phyloP scores from a whole-genome alignment of 768 basidiomycete genomes.

The Lactarius deliciosus region DNA sequence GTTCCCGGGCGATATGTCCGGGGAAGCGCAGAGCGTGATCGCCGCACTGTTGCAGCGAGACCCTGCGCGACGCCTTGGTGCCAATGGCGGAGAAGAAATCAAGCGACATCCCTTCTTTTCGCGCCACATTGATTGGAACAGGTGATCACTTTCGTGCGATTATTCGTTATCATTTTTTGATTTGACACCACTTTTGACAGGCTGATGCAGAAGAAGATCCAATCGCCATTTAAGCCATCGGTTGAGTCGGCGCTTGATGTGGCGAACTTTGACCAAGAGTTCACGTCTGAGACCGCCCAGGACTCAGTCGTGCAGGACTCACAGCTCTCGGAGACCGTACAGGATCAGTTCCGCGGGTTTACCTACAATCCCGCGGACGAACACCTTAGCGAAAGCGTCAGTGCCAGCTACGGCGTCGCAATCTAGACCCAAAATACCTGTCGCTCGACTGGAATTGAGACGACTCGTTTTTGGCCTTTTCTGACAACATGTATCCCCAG shows the following conservation, averaged over 20 bases:
- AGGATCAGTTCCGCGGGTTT: conserved; percentile 92
- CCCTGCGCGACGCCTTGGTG: conserved; percentile 83
- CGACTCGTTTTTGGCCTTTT: conserved; percentile 3
- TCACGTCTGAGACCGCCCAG: conserved; percentile 91
- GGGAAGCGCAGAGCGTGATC: conserved; percentile 89
- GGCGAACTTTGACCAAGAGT: conserved; percentile 96
- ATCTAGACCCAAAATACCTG: conserved; percentile 12
- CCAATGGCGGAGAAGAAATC: conserved; percentile 93
- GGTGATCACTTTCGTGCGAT: conserved; percentile 41
- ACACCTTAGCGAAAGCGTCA: conserved; percentile 82
- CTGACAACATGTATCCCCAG: conserved; percentile 1
- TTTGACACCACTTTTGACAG: conserved; percentile 36
- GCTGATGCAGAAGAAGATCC: conserved; percentile 90
- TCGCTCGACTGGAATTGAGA: conserved; percentile 23
- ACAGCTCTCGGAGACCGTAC: conserved; percentile 90
- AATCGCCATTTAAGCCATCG: conserved; percentile 96
- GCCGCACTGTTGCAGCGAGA: conserved; percentile 86
- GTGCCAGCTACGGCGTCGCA: conserved; percentile 54
- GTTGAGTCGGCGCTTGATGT: conserved; percentile 95
- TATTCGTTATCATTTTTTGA: neutral
- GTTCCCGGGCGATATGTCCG: conserved; percentile 85
- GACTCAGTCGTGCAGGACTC: conserved; percentile 97
- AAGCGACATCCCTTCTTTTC: conserved; percentile 95
- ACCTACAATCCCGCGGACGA: conserved; percentile 86
- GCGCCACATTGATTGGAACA: conserved; percentile 89